phyloP scores from a whole-genome alignment of 2,329 filamentous ascomycete genomes.

The Exophiala xenobiotica region DNA sequence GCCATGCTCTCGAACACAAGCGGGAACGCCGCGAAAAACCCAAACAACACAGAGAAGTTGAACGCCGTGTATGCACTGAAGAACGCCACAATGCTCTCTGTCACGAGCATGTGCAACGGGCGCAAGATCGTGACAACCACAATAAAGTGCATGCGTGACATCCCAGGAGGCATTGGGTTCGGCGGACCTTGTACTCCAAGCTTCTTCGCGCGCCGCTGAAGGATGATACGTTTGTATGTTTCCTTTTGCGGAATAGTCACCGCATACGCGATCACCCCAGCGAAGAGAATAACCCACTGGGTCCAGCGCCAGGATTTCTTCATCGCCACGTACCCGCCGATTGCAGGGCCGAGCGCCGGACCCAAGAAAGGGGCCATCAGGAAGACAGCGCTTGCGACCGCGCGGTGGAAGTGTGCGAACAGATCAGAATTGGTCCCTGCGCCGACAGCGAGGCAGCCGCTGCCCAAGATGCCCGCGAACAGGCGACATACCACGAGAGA shows the following conservation, averaged over 20 bases:
- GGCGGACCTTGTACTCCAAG: constrained; percentile 62
- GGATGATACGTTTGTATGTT: constrained; percentile 68
- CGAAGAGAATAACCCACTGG: constrained; percentile 66
- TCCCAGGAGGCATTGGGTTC: constrained; percentile 63
- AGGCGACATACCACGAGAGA: constrained; percentile 71
- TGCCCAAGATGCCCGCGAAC: constrained; percentile 71
- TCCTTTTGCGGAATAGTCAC: constrained; percentile 60
- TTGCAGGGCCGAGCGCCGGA: constrained; percentile 65
- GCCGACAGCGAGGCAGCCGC: constrained; percentile 66
- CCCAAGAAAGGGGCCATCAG: constrained; percentile 65
- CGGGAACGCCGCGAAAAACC: constrained; percentile 82
- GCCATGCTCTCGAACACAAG: constrained; percentile 66
- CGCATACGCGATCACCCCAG: constrained; percentile 59
- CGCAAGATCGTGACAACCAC: constrained; percentile 46
- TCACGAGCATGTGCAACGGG: constrained; percentile 63
- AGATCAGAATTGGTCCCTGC: constrained; percentile 69
- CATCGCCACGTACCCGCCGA: constrained; percentile 65
- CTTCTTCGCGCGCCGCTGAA: constrained; percentile 56
- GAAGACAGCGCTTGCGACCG: constrained; percentile 52
- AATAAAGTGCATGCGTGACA: constrained; percentile 49
- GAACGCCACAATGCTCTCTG: constrained; percentile 67
- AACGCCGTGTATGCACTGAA: constrained; percentile 72
- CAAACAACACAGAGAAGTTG: constrained; percentile 76
- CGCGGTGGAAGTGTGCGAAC: constrained; percentile 52
- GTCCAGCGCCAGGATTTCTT: constrained; percentile 72